phyloP scores from a whole-genome alignment of 148 eudicot species.

The Agrostemma githago region DNA sequence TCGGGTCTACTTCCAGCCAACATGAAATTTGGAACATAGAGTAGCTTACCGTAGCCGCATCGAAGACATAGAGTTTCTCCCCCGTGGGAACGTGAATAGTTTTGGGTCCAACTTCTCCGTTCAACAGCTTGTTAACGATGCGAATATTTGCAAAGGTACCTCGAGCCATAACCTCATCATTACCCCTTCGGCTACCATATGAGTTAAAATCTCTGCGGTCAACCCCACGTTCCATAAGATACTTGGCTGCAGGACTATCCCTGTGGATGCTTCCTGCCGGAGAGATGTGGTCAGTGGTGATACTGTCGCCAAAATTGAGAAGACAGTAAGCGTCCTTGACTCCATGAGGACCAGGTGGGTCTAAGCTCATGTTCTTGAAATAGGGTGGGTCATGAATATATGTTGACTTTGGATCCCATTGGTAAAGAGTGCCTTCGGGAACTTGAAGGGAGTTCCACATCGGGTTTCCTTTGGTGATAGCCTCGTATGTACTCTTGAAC shows the following conservation, averaged over 20 bases:
- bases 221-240: slow-evolving; percentile 76
- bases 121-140: slow-evolving; percentile 77
- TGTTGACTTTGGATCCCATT: slow-evolving; percentile 83
- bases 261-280: slow-evolving; percentile 95
- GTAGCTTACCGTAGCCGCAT: slow-evolving; percentile 69
- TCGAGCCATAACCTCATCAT: slow-evolving; percentile 93
- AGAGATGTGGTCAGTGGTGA: slow-evolving; percentile 93
- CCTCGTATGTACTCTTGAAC: slow-evolving; percentile 89
- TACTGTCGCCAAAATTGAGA: slow-evolving; percentile 89
- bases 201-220: slow-evolving; percentile 89
- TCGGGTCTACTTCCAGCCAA: background rate
- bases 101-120: slow-evolving; percentile 89
- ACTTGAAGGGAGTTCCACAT: slow-evolving; percentile 89
- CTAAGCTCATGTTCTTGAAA: slow-evolving; percentile 81
- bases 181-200: slow-evolving; percentile 97
- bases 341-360: slow-evolving; percentile 85
- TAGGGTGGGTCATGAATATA: slow-evolving; percentile 93
- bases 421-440: slow-evolving; percentile 66
- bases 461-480: slow-evolving; percentile 89
- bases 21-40: background rate
- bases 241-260: slow-evolving; percentile 94
- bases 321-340: slow-evolving; percentile 94
- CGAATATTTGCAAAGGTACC: slow-evolving; percentile 96
- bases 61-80: slow-evolving; percentile 73
- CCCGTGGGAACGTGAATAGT: slow-evolving; percentile 87